Base-by-base conservation (phyloP, 2,329 filamentous ascomycete genomes). In the Colletotrichum sp. region DNA sequence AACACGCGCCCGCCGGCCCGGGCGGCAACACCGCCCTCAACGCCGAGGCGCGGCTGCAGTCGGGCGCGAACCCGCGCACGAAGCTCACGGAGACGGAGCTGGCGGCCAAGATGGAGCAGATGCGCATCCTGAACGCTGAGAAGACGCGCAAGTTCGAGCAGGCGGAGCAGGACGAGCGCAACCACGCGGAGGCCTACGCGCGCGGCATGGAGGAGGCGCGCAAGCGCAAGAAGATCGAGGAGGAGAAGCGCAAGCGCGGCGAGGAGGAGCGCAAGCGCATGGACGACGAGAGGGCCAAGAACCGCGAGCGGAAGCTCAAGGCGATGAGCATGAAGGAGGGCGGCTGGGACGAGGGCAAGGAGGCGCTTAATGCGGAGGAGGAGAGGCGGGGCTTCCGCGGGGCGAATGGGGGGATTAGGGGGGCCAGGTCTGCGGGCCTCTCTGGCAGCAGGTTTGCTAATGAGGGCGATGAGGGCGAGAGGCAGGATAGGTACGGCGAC, bases 81-180 rank as follows among this genome's bases (percentile, higher is more conserved):
- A 92, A 92, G 83, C 87, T 92, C 32, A 92, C 91, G 0, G 90
- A 93, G 0, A 83, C 85, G 1, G 89, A 93, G 82, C 87, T 93
- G 6, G 86, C 90, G 0, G 88, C 85, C 76, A 92, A 92, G 81
- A 91, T 93, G 88, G 89, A 90, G 79, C 85, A 90, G 81, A 92
- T 92, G 89, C 90, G 91, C 72, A 86, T 93, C 10, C 81, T 91
- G 1, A 87, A 88, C 0, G 90, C 89, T 0, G 91, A 93, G 81
- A 91, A 90, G 83, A 87, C 89, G 79, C 88, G 90, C 79, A 90
- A 90, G 76, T 91, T 91, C 78, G 89, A 92, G 79, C 88, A 90
- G 81, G 90, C 89, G 1, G 89, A 91, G 81, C 86, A 87, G 77
- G 91, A 92, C 79, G 86, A 91, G 83, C 88, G 86, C 72, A 88